phyloP scores from a whole-genome alignment of 2,329 filamentous ascomycete genomes.

The Apiospora kogelbergensis region DNA sequence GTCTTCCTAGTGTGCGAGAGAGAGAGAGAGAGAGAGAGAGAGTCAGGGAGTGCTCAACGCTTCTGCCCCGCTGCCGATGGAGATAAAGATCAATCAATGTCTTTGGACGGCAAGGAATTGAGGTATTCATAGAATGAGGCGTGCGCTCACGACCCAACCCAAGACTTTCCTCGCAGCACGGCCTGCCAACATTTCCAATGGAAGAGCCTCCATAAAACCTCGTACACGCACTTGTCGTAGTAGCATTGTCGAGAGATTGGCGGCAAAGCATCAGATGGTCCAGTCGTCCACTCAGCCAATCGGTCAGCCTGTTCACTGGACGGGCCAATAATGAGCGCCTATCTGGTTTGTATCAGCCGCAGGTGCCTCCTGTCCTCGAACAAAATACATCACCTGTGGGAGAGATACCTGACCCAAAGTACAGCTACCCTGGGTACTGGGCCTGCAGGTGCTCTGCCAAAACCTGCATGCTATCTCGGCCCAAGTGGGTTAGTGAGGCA shows the following conservation, averaged over 20 bases:
- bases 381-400: background rate
- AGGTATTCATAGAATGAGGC: background rate
- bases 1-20: no score
- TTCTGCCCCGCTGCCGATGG: background rate
- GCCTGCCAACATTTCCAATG: background rate
- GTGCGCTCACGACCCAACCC: background rate
- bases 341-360: conserved; percentile 8
- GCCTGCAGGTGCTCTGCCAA: background rate
- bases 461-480: background rate
- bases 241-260: conserved; percentile 15
- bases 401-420: background rate
- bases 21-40: no score
- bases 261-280: conserved; percentile 24
- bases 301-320: conserved; percentile 20
- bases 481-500: conserved; percentile 3
- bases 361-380: conserved; percentile 1
- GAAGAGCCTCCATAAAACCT: conserved; percentile 6
- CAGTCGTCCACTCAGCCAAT: conserved; percentile 19
- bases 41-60: background rate
- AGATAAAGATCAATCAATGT: background rate
- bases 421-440: background rate
- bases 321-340: conserved; percentile 17
- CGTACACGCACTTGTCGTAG: background rate
- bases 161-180: conserved; percentile 2
- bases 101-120: background rate